Conservation (phyloP, 306 rosid species). For the Acacia acuminata region DNA sequence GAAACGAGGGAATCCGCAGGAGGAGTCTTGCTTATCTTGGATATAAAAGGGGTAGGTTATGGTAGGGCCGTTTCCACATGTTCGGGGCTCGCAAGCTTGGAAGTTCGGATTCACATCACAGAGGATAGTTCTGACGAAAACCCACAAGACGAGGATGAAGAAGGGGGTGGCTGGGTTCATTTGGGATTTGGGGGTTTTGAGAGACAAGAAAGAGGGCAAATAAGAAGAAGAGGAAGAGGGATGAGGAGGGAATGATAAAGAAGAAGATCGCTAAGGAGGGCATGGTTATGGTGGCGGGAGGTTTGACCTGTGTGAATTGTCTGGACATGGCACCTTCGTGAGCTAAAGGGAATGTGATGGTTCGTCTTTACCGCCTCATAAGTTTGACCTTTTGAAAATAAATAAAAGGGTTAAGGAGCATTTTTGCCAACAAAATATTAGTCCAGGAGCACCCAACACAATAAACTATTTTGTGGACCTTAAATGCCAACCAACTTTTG, state of each 20-base stretch:
- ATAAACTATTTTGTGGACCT: too few relatives aligned
- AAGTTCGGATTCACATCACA: constrained; percentile 18
- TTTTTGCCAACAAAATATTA: too few relatives aligned
- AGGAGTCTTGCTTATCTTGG: not conserved
- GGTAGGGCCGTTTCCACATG: constrained; percentile 37
- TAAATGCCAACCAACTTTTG: too few relatives aligned
- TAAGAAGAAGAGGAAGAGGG: not conserved
- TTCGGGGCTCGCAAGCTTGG: constrained; percentile 33
- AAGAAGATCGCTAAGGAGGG: not conserved
- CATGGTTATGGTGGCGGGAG: not conserved
- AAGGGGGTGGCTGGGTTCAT: constrained; percentile 32
- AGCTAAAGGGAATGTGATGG: not conserved
- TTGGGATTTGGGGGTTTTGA: constrained; percentile 32
- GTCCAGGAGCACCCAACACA: too few relatives aligned
- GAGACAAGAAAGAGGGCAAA: not conserved
- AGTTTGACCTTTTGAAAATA: not conserved
- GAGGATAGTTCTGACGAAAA: not conserved
- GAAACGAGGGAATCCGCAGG: constrained; percentile 53
- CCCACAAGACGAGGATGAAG: not conserved
- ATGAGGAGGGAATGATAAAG: not conserved
- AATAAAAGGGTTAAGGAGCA: too few relatives aligned
- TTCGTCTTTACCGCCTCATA: not conserved
- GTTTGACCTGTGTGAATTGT: not conserved
- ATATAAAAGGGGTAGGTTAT: constrained; percentile 52
- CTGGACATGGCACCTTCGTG: not conserved